Conservation (phyloP, 2,329 filamentous ascomycete genomes). For the Alternaria sp. region DNA sequence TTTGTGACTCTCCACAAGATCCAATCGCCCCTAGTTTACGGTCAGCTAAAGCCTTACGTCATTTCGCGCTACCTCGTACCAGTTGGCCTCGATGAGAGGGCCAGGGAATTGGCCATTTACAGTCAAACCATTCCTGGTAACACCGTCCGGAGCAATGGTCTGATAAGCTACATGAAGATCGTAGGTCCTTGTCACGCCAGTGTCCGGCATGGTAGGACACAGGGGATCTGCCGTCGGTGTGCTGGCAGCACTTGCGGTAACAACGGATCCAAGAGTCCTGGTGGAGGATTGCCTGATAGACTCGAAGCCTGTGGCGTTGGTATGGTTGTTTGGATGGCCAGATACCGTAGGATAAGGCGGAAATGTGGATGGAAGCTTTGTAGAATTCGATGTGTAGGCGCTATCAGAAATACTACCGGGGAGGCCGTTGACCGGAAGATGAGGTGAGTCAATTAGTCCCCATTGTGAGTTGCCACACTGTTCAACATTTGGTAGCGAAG, state of each 20-base stretch:
- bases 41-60: conserved; percentile 6
- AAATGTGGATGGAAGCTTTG: neutral
- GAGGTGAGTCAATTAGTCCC: conserved; percentile 40
- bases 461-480: conserved; percentile 43
- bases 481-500: conserved; percentile 31
- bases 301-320: conserved; percentile 17
- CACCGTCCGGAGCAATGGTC: conserved; percentile 42
- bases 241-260: neutral
- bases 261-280: neutral
- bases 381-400: conserved; percentile 1
- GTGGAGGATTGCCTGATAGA: conserved; percentile 6
- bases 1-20: conserved; percentile 42
- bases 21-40: conserved; percentile 37
- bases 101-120: conserved; percentile 47
- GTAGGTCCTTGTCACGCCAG: conserved; percentile 44
- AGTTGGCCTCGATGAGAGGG: conserved; percentile 45
- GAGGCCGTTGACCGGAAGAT: conserved; percentile 33
- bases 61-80: conserved; percentile 10
- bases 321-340: conserved; percentile 11
- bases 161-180: conserved; percentile 39
- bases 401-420: conserved; percentile 18
- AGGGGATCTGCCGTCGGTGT: conserved; percentile 21
- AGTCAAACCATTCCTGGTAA: conserved; percentile 37
- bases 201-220: conserved; percentile 43
- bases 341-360: conserved; percentile 21